Evolutionary conservation across 2,329 filamentous ascomycete species (phyloP).

Genomic region (Lasiodiplodia sp.): DNA sequence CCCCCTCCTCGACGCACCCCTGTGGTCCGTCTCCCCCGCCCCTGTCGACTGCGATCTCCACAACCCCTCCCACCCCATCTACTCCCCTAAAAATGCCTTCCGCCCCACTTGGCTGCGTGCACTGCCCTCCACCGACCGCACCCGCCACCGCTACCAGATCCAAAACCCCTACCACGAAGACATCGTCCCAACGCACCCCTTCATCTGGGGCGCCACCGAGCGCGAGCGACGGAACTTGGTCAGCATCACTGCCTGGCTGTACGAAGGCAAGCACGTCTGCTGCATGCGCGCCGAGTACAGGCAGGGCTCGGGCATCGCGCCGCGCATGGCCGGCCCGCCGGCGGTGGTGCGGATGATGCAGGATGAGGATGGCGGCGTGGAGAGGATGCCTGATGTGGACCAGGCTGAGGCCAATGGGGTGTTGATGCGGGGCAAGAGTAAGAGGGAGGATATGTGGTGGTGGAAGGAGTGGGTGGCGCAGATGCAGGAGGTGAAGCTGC

Average conservation of each 20-base stretch:
- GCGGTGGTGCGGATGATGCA: neutral
- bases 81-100: neutral
- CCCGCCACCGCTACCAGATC: neutral
- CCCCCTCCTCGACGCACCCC: neutral
- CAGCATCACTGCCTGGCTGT: slow-evolving; percentile 27
- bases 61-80: neutral
- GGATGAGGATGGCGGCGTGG: neutral
- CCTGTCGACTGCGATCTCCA: neutral
- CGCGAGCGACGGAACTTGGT: slow-evolving; percentile 7
- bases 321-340: neutral
- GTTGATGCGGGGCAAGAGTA: too few relatives aligned
- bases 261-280: slow-evolving; percentile 1
- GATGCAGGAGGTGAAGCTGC: slow-evolving; percentile 28
- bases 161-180: slow-evolving; percentile 12
- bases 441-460: neutral
- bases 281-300: slow-evolving; percentile 9
- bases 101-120: neutral
- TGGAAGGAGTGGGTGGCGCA: neutral
- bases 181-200: slow-evolving; percentile 27
- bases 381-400: neutral
- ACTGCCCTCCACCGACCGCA: neutral
- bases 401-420: neutral
- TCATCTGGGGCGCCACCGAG: slow-evolving; percentile 32
- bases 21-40: neutral
- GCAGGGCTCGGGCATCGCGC: neutral